A percentile compares a stretch with the other conserved stretches of the same genome.
Conservation (phyloP, 345 rosid species). For the Gossypium mustelinum region DNA sequence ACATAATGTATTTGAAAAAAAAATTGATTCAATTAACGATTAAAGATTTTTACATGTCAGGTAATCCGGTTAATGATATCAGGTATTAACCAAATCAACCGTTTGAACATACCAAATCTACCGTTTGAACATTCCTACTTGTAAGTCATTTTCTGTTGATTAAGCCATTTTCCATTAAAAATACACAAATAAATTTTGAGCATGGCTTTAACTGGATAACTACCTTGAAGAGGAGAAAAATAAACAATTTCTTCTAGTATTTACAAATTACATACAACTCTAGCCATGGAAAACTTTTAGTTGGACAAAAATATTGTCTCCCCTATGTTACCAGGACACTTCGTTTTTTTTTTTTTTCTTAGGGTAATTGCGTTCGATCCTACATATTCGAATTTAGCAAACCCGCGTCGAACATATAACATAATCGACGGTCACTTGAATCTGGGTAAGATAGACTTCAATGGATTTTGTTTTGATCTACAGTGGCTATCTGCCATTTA, state of each 20-base stretch:
- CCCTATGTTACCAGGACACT: background rate
- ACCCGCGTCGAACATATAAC: background rate
- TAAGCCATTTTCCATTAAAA: no score
- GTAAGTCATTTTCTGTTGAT: no score
- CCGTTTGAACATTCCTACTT: rapidly evolving
- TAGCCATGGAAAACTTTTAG: background rate
- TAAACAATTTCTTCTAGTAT: background rate
- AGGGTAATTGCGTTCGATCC: no score
- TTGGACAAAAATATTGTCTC: background rate
- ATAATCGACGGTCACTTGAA: background rate
- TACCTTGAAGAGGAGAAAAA: background rate
- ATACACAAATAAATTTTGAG: background rate
- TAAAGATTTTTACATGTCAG: no score
- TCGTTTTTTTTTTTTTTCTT: background rate
- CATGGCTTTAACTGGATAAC: background rate
- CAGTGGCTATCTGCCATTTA: conserved; percentile 21
- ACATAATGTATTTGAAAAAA: no score
- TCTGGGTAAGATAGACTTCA: background rate
- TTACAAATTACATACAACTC: background rate
- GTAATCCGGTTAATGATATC: no score
- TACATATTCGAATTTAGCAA: background rate
- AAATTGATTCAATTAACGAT: rapidly evolving
- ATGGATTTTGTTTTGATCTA: background rate
- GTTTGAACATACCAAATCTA: rapidly evolving
- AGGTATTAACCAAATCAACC: no score